phyloP scores from a whole-genome alignment of 208 protist genomes.

The Wallacemonas rigidus region DNA sequence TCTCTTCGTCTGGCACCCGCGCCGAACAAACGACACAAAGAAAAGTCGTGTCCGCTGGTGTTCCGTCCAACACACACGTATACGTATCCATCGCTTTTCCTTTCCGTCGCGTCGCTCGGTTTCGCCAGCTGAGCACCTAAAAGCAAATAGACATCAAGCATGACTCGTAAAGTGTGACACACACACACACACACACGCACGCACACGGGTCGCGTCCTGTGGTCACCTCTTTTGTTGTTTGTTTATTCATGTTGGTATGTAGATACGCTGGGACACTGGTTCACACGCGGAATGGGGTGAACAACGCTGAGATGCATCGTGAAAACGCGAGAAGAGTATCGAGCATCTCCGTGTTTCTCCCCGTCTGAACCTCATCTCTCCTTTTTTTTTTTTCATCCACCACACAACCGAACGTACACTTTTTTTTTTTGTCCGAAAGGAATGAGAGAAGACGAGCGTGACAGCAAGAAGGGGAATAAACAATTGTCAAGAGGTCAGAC shows the following conservation, averaged over 20 bases:
- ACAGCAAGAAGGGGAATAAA: no score
- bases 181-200: neutral
- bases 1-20: no score
- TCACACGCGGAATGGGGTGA: no score
- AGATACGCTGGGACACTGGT: neutral
- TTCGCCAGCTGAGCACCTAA: neutral
- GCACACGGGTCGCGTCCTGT: neutral
- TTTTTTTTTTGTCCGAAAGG: no score
- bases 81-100: neutral
- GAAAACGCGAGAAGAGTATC: no score
- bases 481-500: no score
- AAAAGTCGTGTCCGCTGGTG: neutral
- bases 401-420: neutral
- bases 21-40: neutral
- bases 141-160: neutral
- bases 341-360: no score
- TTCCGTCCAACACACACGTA: neutral
- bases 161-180: neutral
- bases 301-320: no score
- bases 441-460: no score
- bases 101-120: neutral
- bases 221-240: conserved; percentile 8
- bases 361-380: neutral
- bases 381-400: conserved; percentile 2
- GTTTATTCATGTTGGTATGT: neutral